Conservation (phyloP, 257 asterid genomes). For the Solanum pennellii region DNA sequence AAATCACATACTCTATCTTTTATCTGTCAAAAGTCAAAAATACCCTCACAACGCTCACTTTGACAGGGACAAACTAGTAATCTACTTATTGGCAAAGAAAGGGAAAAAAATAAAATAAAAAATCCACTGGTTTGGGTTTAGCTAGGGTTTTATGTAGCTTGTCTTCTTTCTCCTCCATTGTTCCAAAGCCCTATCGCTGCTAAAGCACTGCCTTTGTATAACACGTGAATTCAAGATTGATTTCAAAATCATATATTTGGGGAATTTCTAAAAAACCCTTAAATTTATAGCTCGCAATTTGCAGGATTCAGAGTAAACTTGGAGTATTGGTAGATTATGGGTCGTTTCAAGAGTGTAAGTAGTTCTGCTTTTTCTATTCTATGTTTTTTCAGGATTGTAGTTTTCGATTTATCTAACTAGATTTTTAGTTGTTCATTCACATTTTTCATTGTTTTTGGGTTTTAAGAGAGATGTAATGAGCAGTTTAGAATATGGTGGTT, state of each 20-base stretch:
- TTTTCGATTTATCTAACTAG: neutral
- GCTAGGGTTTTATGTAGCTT: neutral
- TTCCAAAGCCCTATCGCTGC: neutral
- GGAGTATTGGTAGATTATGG: neutral
- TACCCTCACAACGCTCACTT: neutral
- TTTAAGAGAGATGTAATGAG: neutral
- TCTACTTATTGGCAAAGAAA: neutral
- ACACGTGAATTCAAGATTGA: neutral
- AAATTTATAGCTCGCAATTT: neutral
- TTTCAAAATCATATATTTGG: neutral
- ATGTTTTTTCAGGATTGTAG: neutral
- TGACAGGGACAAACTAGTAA: neutral
- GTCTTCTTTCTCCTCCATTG: neutral
- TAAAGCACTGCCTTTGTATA: neutral
- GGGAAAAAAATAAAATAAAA: neutral
- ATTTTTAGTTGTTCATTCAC: neutral
- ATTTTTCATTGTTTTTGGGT: neutral
- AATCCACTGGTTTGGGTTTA: neutral
- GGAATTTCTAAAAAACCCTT: neutral
- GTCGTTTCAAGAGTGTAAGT: neutral
- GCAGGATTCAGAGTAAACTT: neutral
- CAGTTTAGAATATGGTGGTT: neutral
- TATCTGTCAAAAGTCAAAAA: too few species aligned
- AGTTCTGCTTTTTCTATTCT: neutral
- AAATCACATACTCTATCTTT: neutral